Percentiles rank a stretch among this genome's conserved stretches.
Evolutionary conservation across 768 basidiomycete species (phyloP).

Genomic region (Serpula lacrymans): DNA sequence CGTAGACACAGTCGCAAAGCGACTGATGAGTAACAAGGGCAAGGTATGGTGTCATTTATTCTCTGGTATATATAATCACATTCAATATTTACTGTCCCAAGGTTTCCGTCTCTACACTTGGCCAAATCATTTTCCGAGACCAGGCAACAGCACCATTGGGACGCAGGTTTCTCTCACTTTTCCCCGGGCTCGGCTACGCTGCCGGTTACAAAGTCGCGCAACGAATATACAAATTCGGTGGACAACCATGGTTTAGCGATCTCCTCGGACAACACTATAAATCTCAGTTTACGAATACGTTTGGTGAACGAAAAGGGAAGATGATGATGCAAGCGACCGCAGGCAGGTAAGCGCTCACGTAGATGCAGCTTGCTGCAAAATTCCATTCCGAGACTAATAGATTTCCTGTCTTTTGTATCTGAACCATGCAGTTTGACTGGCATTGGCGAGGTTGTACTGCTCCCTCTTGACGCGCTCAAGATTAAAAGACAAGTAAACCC

Average conservation of each 20-base stretch:
- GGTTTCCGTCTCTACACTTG: slow-evolving; percentile 63
- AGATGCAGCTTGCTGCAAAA: no score
- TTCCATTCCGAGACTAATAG: background rate
- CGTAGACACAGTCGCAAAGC: slow-evolving; percentile 97
- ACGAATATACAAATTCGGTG: slow-evolving; percentile 96
- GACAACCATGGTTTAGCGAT: slow-evolving; percentile 98
- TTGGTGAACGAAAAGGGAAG: slow-evolving; percentile 94
- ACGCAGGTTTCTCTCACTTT: slow-evolving; percentile 82
- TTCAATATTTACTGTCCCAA: slow-evolving; percentile 22
- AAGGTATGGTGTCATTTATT: slow-evolving; percentile 43
- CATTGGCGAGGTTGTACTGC: slow-evolving; percentile 97
- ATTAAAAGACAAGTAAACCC: slow-evolving; percentile 99
- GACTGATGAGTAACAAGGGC: slow-evolving; percentile 95
- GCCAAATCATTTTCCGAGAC: slow-evolving; percentile 85
- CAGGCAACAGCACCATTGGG: slow-evolving; percentile 64
- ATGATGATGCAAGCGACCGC: slow-evolving; percentile 94
- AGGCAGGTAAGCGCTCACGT: slow-evolving; percentile 84
- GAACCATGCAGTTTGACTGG: slow-evolving; percentile 51
- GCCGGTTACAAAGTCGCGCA: slow-evolving; percentile 97
- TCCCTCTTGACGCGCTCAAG: slow-evolving; percentile 95
- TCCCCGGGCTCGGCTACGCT: slow-evolving; percentile 96
- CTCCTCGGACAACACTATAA: slow-evolving; percentile 81
- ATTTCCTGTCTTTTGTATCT: slow-evolving; percentile 5
- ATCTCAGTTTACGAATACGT: slow-evolving; percentile 71
- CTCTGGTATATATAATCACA: slow-evolving; percentile 1